Evolutionary conservation across 2,329 filamentous ascomycete species (phyloP).

Genomic region (Fulvia fulva): DNA sequence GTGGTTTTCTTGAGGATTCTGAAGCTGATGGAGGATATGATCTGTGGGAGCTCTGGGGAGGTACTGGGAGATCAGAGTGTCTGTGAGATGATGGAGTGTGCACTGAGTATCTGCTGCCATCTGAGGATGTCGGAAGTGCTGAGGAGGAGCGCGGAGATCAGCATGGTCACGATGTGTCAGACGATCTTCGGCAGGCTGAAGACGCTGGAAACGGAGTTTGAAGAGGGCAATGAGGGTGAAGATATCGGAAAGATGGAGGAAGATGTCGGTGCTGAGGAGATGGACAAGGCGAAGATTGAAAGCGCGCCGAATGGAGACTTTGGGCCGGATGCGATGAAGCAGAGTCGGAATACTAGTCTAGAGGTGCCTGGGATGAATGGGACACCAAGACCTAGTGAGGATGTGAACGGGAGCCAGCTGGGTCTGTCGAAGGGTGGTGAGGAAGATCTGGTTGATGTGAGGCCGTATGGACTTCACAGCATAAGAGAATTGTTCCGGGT

Average conservation of each 20-base stretch:
- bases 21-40: conserved; percentile 97
- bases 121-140: conserved; percentile 85
- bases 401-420: conserved; percentile 41
- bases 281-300: conserved; percentile 79
- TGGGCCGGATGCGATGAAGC: conserved; percentile 40
- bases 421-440: conserved; percentile 39
- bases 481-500: conserved; percentile 93
- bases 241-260: conserved; percentile 63
- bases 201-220: conserved; percentile 68
- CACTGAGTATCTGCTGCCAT: conserved; percentile 94
- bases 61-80: conserved; percentile 97
- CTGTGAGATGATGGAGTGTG: conserved; percentile 99
- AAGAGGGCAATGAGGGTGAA: conserved; percentile 53
- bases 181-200: conserved; percentile 94
- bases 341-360: conserved; percentile 60
- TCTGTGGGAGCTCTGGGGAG: conserved; percentile 86
- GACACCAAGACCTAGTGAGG: conserved; percentile 32
- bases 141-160: conserved; percentile 85
- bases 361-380: conserved; percentile 32
- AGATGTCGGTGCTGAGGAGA: conserved; percentile 59
- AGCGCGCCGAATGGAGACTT: conserved; percentile 48
- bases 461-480: conserved; percentile 88
- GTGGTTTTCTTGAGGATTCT: conserved; percentile 91
- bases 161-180: conserved; percentile 99
- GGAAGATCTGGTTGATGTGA: conserved; percentile 55